Evolutionary conservation across 106 monocot species (phyloP).

Genomic region (Posidonia australis): DNA sequence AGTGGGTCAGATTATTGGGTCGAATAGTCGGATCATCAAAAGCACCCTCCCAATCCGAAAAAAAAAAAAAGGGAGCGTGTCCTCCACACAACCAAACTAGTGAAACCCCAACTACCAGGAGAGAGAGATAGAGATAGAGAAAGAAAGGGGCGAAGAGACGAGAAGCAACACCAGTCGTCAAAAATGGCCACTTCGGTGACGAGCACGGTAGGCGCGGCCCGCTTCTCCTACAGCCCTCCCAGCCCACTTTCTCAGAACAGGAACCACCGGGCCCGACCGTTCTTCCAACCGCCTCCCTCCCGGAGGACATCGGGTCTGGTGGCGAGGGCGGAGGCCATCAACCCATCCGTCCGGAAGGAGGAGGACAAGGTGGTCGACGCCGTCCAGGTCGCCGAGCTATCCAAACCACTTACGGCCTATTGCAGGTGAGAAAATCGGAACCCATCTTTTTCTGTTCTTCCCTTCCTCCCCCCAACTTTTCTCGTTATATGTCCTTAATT

Average conservation of each 20-base stretch:
- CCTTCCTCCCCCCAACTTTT: background rate
- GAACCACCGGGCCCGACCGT: background rate
- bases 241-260: background rate
- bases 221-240: conserved; percentile 11
- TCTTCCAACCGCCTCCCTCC: background rate
- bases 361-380: conserved; percentile 86
- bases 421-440: conserved; percentile 49
- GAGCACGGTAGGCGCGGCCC: conserved; percentile 1
- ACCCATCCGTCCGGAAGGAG: conserved; percentile 69
- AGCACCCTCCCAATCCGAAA: conserved; percentile 2
- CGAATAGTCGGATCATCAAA: too few species aligned
- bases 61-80: background rate
- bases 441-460: background rate
- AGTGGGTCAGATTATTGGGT: too few species aligned
- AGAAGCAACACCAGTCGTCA: background rate
- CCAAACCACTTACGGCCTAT: conserved; percentile 82
- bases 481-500: background rate
- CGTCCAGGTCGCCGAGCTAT: conserved; percentile 52
- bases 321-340: conserved; percentile 49
- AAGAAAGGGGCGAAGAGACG: too few species aligned
- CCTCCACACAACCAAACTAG: conserved; percentile 2
- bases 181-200: conserved; percentile 5
- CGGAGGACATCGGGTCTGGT: background rate
- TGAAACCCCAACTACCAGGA: background rate
- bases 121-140: too few species aligned